phyloP scores from a whole-genome alignment of 345 rosid genomes.

The Ceriops zippeliana region DNA sequence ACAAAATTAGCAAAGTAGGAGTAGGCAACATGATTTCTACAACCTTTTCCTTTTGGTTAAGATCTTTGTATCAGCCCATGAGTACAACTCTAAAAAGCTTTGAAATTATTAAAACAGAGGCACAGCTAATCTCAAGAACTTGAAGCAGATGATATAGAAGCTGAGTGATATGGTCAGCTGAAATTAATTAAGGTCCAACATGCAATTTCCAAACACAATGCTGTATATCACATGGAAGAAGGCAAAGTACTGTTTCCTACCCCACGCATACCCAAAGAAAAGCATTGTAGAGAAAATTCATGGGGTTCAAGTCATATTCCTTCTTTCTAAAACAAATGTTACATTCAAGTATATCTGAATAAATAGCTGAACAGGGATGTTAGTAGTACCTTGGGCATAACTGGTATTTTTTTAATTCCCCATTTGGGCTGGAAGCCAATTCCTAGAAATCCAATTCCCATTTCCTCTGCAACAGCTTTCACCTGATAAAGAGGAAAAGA shows the following conservation, averaged over 20 bases:
- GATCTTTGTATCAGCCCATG: no score
- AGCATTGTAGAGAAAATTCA: background rate
- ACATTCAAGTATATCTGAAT: background rate
- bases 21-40: no score
- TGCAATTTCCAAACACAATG: no score
- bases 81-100: no score
- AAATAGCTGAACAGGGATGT: background rate
- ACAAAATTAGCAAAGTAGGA: no score
- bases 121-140: no score
- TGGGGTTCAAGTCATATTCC: background rate
- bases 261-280: no score
- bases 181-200: no score
- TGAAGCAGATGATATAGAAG: no score
- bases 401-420: constrained; percentile 75
- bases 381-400: constrained; percentile 89
- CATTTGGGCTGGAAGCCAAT: constrained; percentile 98
- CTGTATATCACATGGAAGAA: background rate
- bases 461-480: constrained; percentile 97
- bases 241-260: background rate
- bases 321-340: background rate
- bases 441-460: constrained; percentile 98
- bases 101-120: no score
- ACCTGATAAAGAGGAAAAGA: constrained; percentile 41
- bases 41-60: no score
- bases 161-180: no score